phyloP scores from a whole-genome alignment of 345 rosid species.

The Hirschfeldia incana region DNA sequence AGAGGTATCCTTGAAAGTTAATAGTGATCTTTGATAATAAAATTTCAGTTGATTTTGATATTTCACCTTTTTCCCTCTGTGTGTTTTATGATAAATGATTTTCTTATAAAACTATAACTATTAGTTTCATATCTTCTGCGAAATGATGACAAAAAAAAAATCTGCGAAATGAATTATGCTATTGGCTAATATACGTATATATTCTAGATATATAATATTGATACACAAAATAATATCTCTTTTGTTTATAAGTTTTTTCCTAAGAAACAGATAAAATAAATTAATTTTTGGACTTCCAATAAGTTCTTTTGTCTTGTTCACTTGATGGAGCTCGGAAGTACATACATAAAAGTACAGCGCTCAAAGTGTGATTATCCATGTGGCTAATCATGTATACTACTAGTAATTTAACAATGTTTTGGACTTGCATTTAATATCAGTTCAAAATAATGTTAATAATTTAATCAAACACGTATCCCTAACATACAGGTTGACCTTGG shows the following conservation, averaged over 20 bases:
- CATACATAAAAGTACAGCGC: conserved; percentile 46
- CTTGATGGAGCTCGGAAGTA: conserved; percentile 39
- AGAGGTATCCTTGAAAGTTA: neutral
- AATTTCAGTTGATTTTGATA: neutral
- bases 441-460: conserved; percentile 7
- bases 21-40: too few relatives aligned
- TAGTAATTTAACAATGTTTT: conserved; percentile 11
- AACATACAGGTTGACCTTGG: conserved; percentile 34
- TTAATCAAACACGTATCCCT: conserved; percentile 36
- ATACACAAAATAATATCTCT: too few relatives aligned
- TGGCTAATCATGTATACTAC: conserved; percentile 34
- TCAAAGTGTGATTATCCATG: conserved; percentile 40
- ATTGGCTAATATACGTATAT: neutral
- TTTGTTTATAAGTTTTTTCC: too few relatives aligned
- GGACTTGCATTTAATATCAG: conserved; percentile 26
- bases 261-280: too few relatives aligned
- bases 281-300: conserved; percentile 8
- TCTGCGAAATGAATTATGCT: neutral
- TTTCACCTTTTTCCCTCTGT: neutral
- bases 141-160: too few relatives aligned
- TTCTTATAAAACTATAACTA: neutral
- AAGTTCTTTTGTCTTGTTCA: conserved; percentile 39
- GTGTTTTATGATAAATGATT: neutral
- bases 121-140: neutral
- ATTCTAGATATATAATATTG: neutral